Evolutionary conservation across 306 rosid species (phyloP), one percentile per base, ranked within the genome.

Genomic region (Pueraria montana): DNA sequence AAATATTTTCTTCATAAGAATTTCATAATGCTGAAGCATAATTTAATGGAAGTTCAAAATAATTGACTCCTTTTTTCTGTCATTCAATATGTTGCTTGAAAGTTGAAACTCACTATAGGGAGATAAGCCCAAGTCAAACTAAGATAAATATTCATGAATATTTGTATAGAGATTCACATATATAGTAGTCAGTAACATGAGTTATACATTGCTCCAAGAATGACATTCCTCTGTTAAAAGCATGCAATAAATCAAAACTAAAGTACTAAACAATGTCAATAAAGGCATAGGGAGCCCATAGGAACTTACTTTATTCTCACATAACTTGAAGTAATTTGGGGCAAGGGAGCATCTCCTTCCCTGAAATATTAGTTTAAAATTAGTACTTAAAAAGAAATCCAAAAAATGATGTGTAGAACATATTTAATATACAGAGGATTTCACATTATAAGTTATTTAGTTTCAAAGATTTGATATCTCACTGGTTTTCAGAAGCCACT

Each of bases 401-500:
- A 9, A 56, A 74, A 67, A 42, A 34, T 40, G 49, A 65, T 48
- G 27, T 8, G 32, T 40, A 30, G 21, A 67, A 75, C 56, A 65
- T 74, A 23, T 65, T 62, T 70, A 18, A 71, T 16, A 76, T 80
- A 61, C 49, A 62, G 45, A 71, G 76, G 50, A 50, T 71, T 82
- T 24, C 42, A 50, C 55, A 32, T 79, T 46, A 50, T 8, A 64
- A 67, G 18, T 32, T 32, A 32, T 14, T 40, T 71, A 82, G 52
- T 67, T 76, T 77, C 62, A 67, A 65, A 78, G 85, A 65, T 84
- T 34, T 32, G 70, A 63, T 32, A 61, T 86, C 99, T 94, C 84
- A 96, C 99, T 90, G 98, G 56, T 90, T 92, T 84, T 92, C 96
- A 75, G 99, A 89, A 74, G 99, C 98, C 53, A 96, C 84, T 58